Conservation (phyloP, 768 basidiomycete species). For the Mycena pura region DNA sequence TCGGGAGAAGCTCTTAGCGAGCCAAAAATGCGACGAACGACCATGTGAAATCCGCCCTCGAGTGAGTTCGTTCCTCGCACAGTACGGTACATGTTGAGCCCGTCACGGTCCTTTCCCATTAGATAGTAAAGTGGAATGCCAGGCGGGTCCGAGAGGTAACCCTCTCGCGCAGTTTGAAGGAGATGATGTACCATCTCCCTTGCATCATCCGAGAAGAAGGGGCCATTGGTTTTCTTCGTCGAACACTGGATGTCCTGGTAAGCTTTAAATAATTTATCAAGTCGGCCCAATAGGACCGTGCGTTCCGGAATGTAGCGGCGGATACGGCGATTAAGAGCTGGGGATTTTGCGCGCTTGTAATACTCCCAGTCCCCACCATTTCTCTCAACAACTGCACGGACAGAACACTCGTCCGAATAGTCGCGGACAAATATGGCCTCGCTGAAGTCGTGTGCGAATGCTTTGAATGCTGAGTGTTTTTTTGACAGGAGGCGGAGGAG, state of each 20-base stretch:
- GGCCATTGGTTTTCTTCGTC: background rate
- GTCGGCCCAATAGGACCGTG: background rate
- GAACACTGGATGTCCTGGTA: slow-evolving; percentile 1
- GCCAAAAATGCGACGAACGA: slow-evolving; percentile 13
- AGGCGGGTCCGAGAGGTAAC: slow-evolving; percentile 31
- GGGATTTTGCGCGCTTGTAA: background rate
- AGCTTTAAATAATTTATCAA: background rate
- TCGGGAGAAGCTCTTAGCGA: slow-evolving; percentile 23
- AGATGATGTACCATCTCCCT: background rate
- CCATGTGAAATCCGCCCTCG: slow-evolving; percentile 28
- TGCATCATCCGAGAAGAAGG: slow-evolving; percentile 4
- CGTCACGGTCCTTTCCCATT: slow-evolving; percentile 22
- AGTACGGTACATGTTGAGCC: slow-evolving; percentile 22
- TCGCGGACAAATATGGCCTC: slow-evolving; percentile 11
- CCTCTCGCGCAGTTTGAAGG: background rate
- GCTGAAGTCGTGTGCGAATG: background rate
- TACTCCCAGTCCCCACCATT: background rate
- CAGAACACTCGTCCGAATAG: background rate
- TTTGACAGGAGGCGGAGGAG: slow-evolving; percentile 3
- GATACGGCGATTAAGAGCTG: background rate
- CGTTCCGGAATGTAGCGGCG: background rate
- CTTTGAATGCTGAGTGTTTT: slow-evolving; percentile 9
- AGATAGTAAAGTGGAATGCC: slow-evolving; percentile 20
- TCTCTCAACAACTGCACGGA: background rate
- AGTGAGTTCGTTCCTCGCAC: slow-evolving; percentile 26